Evolutionary conservation across 148 eudicot species (phyloP).

Genomic region (Amaranthus hypochondriacus): DNA sequence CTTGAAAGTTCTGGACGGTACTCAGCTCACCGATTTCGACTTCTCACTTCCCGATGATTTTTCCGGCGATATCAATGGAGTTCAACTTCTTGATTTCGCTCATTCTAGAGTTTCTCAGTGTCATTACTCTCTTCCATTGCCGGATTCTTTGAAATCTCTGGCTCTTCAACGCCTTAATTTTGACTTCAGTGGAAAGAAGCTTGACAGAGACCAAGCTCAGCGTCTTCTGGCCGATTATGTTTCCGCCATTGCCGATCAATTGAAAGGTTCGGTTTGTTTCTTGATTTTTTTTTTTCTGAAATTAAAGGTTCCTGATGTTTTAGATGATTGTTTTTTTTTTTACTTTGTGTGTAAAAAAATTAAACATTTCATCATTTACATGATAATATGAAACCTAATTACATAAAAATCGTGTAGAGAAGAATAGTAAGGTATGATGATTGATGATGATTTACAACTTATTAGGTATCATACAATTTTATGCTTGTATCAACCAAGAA

Average conservation of each 20-base stretch:
- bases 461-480: too few species aligned
- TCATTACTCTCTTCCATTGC: constrained; percentile 40
- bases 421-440: neutral
- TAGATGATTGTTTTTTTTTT: neutral
- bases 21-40: constrained; percentile 27
- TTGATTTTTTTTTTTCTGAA: neutral
- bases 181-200: constrained; percentile 24
- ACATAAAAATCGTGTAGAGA: neutral
- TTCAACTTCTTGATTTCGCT: constrained; percentile 35
- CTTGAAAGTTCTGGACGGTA: constrained; percentile 49
- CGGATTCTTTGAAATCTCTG: constrained; percentile 36
- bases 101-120: constrained; percentile 38
- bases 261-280: constrained; percentile 35
- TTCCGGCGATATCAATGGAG: constrained; percentile 22
- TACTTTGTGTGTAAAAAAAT: neutral
- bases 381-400: neutral
- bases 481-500: too few species aligned
- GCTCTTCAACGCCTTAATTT: constrained; percentile 36
- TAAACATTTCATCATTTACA: neutral
- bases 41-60: constrained; percentile 24
- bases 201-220: constrained; percentile 34
- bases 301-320: neutral
- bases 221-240: constrained; percentile 32
- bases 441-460: too few species aligned
- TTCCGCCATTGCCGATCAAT: constrained; percentile 49